Conservation (phyloP, 371 early-diverging fungal species). For the Capniomyces stellatus region DNA sequence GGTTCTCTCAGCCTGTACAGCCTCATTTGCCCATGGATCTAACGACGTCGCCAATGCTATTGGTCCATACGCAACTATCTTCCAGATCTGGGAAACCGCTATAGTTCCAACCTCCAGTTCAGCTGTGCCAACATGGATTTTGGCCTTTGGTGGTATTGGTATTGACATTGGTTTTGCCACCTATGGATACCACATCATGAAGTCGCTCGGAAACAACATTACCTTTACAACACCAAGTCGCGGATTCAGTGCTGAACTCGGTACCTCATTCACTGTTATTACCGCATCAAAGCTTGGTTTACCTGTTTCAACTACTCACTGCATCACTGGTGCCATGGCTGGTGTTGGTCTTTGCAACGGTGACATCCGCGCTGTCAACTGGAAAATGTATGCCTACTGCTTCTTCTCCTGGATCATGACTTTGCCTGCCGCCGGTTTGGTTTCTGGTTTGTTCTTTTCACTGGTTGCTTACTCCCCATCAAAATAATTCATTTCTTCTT, state of each 20-base stretch:
- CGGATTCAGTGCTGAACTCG: conserved; percentile 70
- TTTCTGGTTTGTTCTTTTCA: conserved; percentile 48
- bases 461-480: conserved; percentile 36
- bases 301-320: conserved; percentile 79
- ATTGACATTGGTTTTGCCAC: conserved; percentile 64
- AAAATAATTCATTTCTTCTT: neutral
- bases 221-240: conserved; percentile 70
- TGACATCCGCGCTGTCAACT: conserved; percentile 48
- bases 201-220: conserved; percentile 63
- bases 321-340: conserved; percentile 70
- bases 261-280: conserved; percentile 66
- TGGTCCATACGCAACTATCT: conserved; percentile 59
- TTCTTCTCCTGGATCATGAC: conserved; percentile 65
- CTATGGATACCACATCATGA: conserved; percentile 53
- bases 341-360: conserved; percentile 68
- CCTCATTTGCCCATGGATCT: conserved; percentile 79
- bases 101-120: conserved; percentile 28
- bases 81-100: conserved; percentile 46
- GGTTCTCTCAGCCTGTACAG: conserved; percentile 63
- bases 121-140: conserved; percentile 52
- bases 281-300: conserved; percentile 63
- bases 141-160: conserved; percentile 57
- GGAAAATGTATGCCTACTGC: conserved; percentile 53
- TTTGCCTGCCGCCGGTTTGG: conserved; percentile 50
- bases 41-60: conserved; percentile 83